phyloP scores from a whole-genome alignment of 208 protist species.

The Trypanosoma melophagium region DNA sequence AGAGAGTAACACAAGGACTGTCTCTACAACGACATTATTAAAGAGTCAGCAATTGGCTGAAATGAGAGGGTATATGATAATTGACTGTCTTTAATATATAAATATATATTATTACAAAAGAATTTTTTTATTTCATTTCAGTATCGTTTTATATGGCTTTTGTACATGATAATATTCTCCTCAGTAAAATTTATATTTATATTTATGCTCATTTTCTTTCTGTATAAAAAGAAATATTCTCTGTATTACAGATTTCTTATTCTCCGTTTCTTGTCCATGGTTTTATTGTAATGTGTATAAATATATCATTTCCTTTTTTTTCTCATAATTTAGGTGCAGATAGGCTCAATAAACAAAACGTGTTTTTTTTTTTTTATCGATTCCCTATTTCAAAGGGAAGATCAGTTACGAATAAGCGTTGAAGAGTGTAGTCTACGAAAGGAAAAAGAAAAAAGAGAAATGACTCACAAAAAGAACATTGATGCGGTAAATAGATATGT shows the following conservation, averaged over 20 bases:
- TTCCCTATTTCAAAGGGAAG: neutral
- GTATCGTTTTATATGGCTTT: neutral
- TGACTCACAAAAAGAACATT: neutral
- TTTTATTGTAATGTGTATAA: neutral
- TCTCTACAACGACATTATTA: conserved; percentile 3
- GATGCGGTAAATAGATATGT: no score
- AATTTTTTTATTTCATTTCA: neutral
- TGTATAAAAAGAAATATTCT: neutral
- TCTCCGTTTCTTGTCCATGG: neutral
- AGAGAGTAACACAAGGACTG: neutral
- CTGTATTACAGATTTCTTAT: neutral
- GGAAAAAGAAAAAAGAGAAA: conserved; percentile 7
- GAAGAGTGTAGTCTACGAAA: no score
- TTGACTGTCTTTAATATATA: conserved; percentile 2
- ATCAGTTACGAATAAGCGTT: neutral
- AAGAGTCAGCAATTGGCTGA: neutral
- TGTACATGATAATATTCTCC: no score
- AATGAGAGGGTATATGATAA: neutral
- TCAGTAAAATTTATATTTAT: neutral
- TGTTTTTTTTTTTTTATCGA: neutral
- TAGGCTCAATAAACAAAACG: no score
- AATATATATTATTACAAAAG: conserved; percentile 8
- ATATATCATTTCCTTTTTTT: neutral
- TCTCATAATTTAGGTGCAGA: neutral
- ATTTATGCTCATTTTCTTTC: neutral